Evolutionary conservation across 2,329 filamentous ascomycete species (phyloP).

Genomic region (Scedosporium boydii): DNA sequence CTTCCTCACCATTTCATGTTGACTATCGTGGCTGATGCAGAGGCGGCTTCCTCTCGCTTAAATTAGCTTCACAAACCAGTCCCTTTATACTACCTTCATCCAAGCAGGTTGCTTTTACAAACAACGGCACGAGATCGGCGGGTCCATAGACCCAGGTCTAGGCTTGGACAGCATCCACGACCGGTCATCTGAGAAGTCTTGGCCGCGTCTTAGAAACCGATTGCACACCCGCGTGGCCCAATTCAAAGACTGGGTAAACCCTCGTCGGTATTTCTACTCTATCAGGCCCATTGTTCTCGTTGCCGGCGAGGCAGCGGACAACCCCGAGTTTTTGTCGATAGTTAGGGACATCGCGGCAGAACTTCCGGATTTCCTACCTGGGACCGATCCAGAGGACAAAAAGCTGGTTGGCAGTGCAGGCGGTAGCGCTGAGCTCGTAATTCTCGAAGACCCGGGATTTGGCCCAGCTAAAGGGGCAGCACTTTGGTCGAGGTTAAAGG

Average conservation of each 20-base stretch:
- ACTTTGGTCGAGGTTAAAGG: conserved; percentile 1
- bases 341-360: background rate
- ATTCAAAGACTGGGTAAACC: background rate
- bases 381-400: background rate
- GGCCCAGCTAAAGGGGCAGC: background rate
- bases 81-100: background rate
- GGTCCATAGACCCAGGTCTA: background rate
- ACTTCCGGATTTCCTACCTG: background rate
- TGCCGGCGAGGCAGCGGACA: background rate
- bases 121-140: background rate
- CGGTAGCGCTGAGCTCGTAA: background rate
- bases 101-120: conserved; percentile 1
- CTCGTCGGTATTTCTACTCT: background rate
- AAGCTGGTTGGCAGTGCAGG: background rate
- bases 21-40: no score
- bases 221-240: background rate
- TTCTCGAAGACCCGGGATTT: background rate
- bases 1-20: background rate
- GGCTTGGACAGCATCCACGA: background rate
- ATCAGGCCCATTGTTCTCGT: conserved; percentile 1
- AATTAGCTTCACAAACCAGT: background rate
- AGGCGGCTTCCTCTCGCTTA: no score
- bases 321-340: background rate
- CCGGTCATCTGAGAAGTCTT: background rate
- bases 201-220: background rate